phyloP scores from a whole-genome alignment of 768 basidiomycete species.

The Agrocybe pediades region DNA sequence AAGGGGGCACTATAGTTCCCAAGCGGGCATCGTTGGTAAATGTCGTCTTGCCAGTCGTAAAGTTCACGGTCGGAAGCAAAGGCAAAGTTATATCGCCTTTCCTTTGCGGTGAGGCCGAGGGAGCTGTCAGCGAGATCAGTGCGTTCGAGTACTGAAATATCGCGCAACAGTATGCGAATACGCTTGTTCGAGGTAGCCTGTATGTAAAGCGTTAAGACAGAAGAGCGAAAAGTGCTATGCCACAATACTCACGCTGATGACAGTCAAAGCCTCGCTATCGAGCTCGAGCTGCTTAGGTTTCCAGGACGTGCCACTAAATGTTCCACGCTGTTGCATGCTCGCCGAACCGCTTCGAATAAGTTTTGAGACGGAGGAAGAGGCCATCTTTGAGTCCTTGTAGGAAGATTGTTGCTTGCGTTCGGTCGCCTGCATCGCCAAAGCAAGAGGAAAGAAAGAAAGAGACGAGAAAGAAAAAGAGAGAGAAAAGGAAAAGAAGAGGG shows the following conservation, averaged over 20 bases:
- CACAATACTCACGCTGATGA: conserved; percentile 22
- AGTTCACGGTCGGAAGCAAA: conserved; percentile 40
- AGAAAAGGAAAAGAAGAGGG: conserved; percentile 4
- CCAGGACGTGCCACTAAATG: conserved; percentile 23
- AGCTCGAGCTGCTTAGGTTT: conserved; percentile 25
- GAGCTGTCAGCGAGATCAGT: conserved; percentile 38
- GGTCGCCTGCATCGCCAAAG: conserved; percentile 3
- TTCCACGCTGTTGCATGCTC: conserved; percentile 20
- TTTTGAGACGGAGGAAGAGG: conserved; percentile 8
- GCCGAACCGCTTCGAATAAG: conserved; percentile 21
- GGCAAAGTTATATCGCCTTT: conserved; percentile 34
- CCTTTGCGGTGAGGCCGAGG: conserved; percentile 33
- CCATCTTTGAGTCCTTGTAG: conserved; percentile 6
- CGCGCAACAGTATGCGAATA: conserved; percentile 30
- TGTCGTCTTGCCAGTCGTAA: conserved; percentile 49
- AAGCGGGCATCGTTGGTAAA: conserved; percentile 40
- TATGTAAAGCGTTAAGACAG: conserved; percentile 2
- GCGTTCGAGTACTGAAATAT: conserved; percentile 40
- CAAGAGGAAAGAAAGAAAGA: not conserved
- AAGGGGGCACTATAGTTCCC: conserved; percentile 37
- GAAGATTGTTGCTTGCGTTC: conserved; percentile 18
- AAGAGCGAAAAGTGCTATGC: not conserved
- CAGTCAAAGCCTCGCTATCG: conserved; percentile 20
- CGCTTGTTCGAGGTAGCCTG: conserved; percentile 23
- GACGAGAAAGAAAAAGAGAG: not conserved